phyloP scores from a whole-genome alignment of 805 yeast genomes.

The Teunomyces cretensis region DNA sequence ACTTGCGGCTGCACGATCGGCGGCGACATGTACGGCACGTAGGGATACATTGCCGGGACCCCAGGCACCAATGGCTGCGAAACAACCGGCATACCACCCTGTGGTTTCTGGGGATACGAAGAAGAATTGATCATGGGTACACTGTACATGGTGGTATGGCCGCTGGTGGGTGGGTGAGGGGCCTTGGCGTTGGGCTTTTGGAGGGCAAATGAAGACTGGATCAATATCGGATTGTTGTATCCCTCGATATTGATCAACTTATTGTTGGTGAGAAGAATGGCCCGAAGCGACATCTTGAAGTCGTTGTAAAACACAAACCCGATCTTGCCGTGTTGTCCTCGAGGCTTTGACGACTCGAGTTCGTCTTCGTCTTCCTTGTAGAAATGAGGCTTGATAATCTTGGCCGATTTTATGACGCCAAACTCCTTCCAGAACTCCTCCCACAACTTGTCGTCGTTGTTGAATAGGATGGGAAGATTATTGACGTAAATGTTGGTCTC shows the following conservation, averaged over 20 bases:
- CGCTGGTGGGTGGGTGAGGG: background rate
- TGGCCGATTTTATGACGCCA: constrained; percentile 40
- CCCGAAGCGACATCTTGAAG: constrained; percentile 59
- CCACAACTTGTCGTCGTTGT: constrained; percentile 51
- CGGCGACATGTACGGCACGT: background rate
- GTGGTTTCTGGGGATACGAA: background rate
- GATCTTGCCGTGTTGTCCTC: constrained; percentile 10
- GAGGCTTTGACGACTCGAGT: background rate
- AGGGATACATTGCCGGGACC: background rate
- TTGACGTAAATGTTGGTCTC: constrained; percentile 75
- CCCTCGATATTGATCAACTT: constrained; percentile 8
- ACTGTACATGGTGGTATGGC: background rate
- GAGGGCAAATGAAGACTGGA: constrained; percentile 42
- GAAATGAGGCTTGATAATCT: constrained; percentile 42
- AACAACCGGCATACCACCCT: background rate
- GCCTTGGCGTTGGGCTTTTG: constrained; percentile 23
- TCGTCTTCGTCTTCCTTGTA: constrained; percentile 20
- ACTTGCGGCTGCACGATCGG: constrained; percentile 1
- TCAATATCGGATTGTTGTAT: constrained; percentile 19
- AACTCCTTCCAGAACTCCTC: constrained; percentile 39
- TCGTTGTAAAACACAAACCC: constrained; percentile 68
- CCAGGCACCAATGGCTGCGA: background rate
- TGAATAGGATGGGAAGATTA: constrained; percentile 54
- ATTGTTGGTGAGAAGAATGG: constrained; percentile 57
- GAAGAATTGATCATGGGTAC: background rate